phyloP scores from a whole-genome alignment of 2,329 filamentous ascomycete species.

The Rugonectria rugulosa region DNA sequence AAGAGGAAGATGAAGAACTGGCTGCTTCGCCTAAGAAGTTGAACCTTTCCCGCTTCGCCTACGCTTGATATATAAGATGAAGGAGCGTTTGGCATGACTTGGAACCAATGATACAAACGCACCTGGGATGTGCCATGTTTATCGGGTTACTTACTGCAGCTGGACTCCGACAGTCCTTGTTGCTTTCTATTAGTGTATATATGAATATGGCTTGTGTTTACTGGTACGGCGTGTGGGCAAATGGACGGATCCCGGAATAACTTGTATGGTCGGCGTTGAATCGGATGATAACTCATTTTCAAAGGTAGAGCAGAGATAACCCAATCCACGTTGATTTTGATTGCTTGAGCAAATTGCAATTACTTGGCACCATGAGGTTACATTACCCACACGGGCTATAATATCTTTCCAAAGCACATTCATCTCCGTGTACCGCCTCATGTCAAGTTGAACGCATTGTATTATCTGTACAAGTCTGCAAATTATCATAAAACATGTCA shows the following conservation, averaged over 20 bases:
- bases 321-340: no score
- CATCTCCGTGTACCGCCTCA: neutral
- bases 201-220: constrained; percentile 1
- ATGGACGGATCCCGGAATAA: no score
- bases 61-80: constrained; percentile 29
- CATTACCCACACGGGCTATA: no score
- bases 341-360: no score
- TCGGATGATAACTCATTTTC: no score
- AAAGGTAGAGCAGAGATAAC: no score
- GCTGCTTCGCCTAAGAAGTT: constrained; percentile 46
- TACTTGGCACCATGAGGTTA: no score
- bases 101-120: no score
- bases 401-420: no score
- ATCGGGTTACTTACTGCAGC: neutral
- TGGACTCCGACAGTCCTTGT: neutral
- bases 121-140: neutral
- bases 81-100: no score
- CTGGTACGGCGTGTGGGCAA: neutral
- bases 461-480: constrained; percentile 5
- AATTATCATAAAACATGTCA: constrained; percentile 32
- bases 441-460: neutral
- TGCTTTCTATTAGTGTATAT: constrained; percentile 11
- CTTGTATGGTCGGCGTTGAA: no score
- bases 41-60: constrained; percentile 60
- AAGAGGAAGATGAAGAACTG: constrained; percentile 53